Evolutionary conservation across 1,284 basidiomycete genomes (phyloP).

Genomic region (Sporisorium iseilematis-ciliati): DNA sequence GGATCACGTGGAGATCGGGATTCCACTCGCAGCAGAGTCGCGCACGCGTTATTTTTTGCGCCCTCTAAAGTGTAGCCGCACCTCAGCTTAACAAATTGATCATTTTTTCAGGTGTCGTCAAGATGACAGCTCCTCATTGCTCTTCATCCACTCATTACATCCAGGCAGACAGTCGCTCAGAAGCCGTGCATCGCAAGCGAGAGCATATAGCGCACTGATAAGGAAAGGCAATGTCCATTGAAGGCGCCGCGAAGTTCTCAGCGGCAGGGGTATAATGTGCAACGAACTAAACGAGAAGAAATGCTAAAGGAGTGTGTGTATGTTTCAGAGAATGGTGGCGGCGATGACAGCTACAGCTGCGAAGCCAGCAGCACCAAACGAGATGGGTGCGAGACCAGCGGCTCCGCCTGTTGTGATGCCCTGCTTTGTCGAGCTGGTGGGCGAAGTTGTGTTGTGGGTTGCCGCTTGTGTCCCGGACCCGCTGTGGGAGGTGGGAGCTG

Average conservation of each 20-base stretch:
- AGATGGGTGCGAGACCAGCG: constrained; percentile 17
- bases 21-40: background rate
- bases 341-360: constrained; percentile 21
- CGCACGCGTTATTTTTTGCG: constrained; percentile 11
- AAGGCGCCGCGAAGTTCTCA: constrained; percentile 2
- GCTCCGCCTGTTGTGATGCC: constrained; percentile 16
- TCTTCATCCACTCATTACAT: background rate
- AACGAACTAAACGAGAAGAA: background rate
- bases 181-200: constrained; percentile 4
- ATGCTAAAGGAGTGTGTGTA: too few species aligned
- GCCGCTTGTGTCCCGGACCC: background rate
- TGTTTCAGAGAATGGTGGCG: constrained; percentile 19
- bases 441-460: background rate
- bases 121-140: background rate
- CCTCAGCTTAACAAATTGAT: background rate
- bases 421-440: constrained; percentile 1
- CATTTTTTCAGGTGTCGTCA: background rate
- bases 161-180: background rate
- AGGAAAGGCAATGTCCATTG: constrained; percentile 15
- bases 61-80: background rate
- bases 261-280: constrained; percentile 8
- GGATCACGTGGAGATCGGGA: constrained; percentile 41
- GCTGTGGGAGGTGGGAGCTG: constrained; percentile 2
- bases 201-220: constrained; percentile 4
- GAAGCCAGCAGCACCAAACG: constrained; percentile 14